Base-by-base conservation (phyloP, 306 rosid genomes). In the Macrotyloma uniflorum region DNA sequence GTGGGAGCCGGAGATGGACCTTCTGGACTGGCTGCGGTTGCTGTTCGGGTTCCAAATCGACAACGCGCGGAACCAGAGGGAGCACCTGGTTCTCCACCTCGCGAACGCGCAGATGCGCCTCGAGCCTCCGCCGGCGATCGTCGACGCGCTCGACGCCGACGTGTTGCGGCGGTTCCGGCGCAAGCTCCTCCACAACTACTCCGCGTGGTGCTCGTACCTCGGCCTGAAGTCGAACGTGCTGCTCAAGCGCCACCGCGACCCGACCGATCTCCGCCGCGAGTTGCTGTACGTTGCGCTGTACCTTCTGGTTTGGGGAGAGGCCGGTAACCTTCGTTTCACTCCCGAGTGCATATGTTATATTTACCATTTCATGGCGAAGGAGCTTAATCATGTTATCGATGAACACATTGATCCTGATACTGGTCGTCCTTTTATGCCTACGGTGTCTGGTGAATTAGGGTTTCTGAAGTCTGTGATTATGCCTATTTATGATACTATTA, bases 41-140 rank as follows among this genome's bases (percentile, higher is more conserved):
- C 57, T 81, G 55, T 94, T 94, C 62, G 97, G 98, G 0, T 94
- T 94, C 79, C 98, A 94, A 24, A 36, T 4, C 2, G 98, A 91
- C 79, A 94, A 85, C 93, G 98, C 91, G 11, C 78, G 88, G 80
- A 94, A 94, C 86, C 98, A 94, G 81, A 80, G 98, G 75, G 98
- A 94, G 83, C 97, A 94, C 78, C 69, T 94, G 76, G 98, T 94
- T 8, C 98, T 94, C 59, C 98, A 94, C 80, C 85, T 94, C 3
- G 95, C 97, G 7, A 92, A 94, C 85, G 84, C 90, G 33, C 98
- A 94, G 92, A 92, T 94, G 98, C 97, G 95, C 7, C 86, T 92
- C 16, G 90, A 82, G 18, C 90, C 86, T 0, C 75, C 88, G 7
- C 97, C 93, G 0, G 5, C 50, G 4, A 8, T 54, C 12, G 67